phyloP scores from a whole-genome alignment of 1,284 basidiomycete genomes.

The Melampsora allii-populina region DNA sequence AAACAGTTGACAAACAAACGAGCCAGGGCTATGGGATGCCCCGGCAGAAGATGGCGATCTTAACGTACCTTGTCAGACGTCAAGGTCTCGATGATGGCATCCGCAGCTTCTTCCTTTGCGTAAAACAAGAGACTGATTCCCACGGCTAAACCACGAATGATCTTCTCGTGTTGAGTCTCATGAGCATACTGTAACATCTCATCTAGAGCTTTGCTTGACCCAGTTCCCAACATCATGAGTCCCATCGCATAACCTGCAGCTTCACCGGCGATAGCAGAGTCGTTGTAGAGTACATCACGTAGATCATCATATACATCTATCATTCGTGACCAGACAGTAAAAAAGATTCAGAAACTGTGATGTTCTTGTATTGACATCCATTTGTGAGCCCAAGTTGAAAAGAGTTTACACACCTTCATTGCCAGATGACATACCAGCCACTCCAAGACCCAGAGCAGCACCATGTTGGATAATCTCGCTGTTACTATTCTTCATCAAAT shows the following conservation, averaged over 20 bases:
- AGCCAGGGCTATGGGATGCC: slow-evolving; percentile 15
- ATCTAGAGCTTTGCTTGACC: slow-evolving; percentile 68
- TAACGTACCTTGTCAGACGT: slow-evolving; percentile 73
- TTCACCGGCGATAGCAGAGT: slow-evolving; percentile 90
- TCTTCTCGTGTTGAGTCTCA: slow-evolving; percentile 97
- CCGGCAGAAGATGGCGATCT: background rate
- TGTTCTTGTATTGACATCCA: slow-evolving; percentile 2
- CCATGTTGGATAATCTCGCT: slow-evolving; percentile 89
- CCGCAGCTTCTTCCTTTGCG: slow-evolving; percentile 82
- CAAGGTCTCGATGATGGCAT: slow-evolving; percentile 69
- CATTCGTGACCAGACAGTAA: background rate
- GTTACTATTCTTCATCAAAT: slow-evolving; percentile 62
- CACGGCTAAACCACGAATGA: slow-evolving; percentile 87
- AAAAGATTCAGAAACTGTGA: background rate
- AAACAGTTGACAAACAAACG: slow-evolving; percentile 36
- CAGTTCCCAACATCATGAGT: slow-evolving; percentile 89
- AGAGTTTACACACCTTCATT: slow-evolving; percentile 58
- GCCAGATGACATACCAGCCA: slow-evolving; percentile 85
- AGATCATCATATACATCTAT: slow-evolving; percentile 83
- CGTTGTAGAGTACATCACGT: slow-evolving; percentile 79
- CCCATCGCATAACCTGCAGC: slow-evolving; percentile 95
- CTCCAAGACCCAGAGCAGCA: slow-evolving; percentile 86
- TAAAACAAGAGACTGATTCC: slow-evolving; percentile 88
- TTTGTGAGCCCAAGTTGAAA: background rate
- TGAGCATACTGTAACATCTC: slow-evolving; percentile 93